Conservation (phyloP, 495 filamentous ascomycete genomes). For the Penicillium argentinense region DNA sequence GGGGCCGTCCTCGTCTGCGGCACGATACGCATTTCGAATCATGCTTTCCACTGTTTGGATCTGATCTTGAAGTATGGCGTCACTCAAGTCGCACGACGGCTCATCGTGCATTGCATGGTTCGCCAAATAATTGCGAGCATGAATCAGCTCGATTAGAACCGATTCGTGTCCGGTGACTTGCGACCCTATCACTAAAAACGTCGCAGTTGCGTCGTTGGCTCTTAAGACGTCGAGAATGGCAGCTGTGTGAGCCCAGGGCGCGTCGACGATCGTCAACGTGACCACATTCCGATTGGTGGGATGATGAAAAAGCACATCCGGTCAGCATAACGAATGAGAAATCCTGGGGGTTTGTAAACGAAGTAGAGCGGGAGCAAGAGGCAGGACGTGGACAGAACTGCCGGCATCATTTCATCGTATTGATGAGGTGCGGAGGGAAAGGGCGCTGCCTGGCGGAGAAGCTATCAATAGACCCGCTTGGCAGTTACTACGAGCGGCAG, state of each 20-base stretch:
- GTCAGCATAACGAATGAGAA: slow-evolving; percentile 69
- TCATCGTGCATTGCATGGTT: slow-evolving; percentile 90
- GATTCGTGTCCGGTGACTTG: slow-evolving; percentile 65
- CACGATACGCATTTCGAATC: slow-evolving; percentile 56
- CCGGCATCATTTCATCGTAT: not conserved
- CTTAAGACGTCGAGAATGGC: slow-evolving; percentile 66
- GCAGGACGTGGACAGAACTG: slow-evolving; percentile 42
- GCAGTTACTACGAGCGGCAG: not conserved
- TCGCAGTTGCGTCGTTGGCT: slow-evolving; percentile 58
- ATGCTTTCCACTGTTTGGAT: slow-evolving; percentile 42
- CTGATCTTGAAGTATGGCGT: slow-evolving; percentile 36
- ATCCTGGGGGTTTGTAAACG: slow-evolving; percentile 71
- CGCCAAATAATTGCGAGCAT: slow-evolving; percentile 66
- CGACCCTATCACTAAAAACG: slow-evolving; percentile 77
- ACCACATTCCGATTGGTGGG: slow-evolving; percentile 58
- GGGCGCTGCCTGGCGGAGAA: no score
- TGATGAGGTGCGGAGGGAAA: no score
- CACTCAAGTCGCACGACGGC: slow-evolving; percentile 51
- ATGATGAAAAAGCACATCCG: slow-evolving; percentile 73
- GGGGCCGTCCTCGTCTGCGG: slow-evolving; percentile 29
- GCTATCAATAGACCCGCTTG: slow-evolving; percentile 1
- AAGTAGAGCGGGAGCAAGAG: slow-evolving; percentile 59
- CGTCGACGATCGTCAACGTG: slow-evolving; percentile 84
- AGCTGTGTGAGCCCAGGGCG: slow-evolving; percentile 69
- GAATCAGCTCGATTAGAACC: slow-evolving; percentile 59